Percentiles rank a stretch among this genome's conserved stretches.
These are phyloP conservation scores for Mycena alexandri DNA, from an alignment of 768 basidiomycete genomes.

Conservation along the genomic window DNA sequence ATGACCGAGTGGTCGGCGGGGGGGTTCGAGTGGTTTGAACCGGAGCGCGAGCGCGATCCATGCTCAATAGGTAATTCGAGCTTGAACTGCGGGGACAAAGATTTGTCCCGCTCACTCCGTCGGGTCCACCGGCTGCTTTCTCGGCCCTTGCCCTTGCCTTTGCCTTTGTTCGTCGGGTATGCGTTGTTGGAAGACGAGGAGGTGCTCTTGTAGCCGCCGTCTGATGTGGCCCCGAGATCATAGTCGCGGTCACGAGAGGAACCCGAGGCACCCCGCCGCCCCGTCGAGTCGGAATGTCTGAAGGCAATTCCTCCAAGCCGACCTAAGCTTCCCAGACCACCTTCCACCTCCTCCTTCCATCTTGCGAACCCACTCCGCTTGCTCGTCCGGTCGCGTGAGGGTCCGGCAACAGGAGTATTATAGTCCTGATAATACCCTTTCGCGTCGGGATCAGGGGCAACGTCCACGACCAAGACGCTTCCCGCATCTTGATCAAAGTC, in stretches of 20 bases:
- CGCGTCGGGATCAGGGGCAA: conserved; percentile 30
- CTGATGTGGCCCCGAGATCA: conserved; percentile 43
- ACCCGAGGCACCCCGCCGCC: conserved; percentile 37
- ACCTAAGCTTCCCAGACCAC: conserved; percentile 46
- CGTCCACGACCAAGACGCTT: conserved; percentile 35
- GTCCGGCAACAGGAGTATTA: conserved; percentile 23
- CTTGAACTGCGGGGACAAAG: conserved; percentile 40
- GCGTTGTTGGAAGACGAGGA: conserved; percentile 45
- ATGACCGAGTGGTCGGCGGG: conserved; percentile 35
- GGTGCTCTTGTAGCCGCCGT: conserved; percentile 41
- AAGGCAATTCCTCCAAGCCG: conserved; percentile 57
- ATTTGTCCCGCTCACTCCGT: conserved; percentile 36
- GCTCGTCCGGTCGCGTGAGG: conserved; percentile 44
- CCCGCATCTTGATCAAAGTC: conserved; percentile 39
- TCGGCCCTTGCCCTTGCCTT: conserved; percentile 54
- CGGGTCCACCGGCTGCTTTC: conserved; percentile 52
- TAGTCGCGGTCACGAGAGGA: conserved; percentile 37
- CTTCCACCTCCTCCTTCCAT: conserved; percentile 60
- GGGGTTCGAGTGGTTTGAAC: conserved; percentile 21
- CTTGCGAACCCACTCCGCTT: conserved; percentile 54
- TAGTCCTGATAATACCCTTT: conserved; percentile 19
- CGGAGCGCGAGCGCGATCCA: conserved; percentile 41
- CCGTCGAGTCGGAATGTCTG: conserved; percentile 52
- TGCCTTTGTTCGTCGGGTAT: conserved; percentile 37
- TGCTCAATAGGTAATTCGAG: conserved; percentile 50